Evolutionary conservation across 306 rosid species (phyloP).

Genomic region (Fagus crenata): DNA sequence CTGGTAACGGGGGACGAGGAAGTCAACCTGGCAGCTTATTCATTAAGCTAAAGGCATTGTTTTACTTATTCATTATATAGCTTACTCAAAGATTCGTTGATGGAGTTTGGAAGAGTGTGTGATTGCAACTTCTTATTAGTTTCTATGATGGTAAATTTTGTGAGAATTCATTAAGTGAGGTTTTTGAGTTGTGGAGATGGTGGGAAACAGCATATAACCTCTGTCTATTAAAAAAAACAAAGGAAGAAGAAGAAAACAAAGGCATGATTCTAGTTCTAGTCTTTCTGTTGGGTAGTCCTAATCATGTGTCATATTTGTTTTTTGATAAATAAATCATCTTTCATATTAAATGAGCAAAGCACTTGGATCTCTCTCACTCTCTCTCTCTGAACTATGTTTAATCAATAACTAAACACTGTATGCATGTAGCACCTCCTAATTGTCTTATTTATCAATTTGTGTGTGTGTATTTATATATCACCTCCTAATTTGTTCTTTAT

Average conservation of each 20-base stretch:
- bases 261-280: not conserved
- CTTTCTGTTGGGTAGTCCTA: slow-evolving; percentile 4
- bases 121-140: not conserved
- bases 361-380: not conserved
- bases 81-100: not conserved
- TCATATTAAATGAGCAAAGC: not conserved
- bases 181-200: not conserved
- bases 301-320: not conserved
- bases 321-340: too few species aligned
- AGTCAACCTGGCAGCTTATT: slow-evolving; percentile 70
- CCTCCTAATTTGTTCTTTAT: not conserved
- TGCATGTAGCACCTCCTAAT: too few species aligned
- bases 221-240: not conserved
- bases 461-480: too few species aligned
- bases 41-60: slow-evolving; percentile 71
- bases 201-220: not conserved
- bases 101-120: not conserved
- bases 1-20: slow-evolving; percentile 78
- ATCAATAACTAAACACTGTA: not conserved
- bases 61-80: not conserved
- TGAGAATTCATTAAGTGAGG: not conserved
- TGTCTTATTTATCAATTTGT: too few species aligned
- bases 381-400: not conserved
- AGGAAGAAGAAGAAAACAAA: not conserved
- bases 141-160: not conserved